Evolutionary conservation across 2,329 filamentous ascomycete species (phyloP).

Genomic region (Botryotinia narcissicola): DNA sequence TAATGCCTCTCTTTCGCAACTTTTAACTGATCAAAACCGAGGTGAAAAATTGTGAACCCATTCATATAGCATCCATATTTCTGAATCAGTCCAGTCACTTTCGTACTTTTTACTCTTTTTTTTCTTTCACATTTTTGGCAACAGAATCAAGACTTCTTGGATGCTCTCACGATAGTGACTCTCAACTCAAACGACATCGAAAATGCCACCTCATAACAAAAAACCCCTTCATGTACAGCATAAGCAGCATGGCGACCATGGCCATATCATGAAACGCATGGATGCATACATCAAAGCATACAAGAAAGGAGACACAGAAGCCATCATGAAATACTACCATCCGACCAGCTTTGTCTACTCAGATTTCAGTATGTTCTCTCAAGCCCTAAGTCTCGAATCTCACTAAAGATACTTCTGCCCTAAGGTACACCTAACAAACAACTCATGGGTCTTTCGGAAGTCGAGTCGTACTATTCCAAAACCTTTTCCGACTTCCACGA

Average conservation of each 20-base stretch:
- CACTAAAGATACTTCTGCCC: not conserved
- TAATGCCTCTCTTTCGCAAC: not conserved
- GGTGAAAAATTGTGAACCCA: not conserved
- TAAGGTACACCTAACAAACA: not conserved
- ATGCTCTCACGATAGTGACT: not conserved
- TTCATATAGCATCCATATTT: not conserved
- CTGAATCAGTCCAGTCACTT: not conserved
- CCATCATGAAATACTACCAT: constrained; percentile 15
- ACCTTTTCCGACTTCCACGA: constrained; percentile 8
- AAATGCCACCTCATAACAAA: not conserved
- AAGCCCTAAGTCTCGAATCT: not conserved
- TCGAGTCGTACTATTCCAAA: not conserved
- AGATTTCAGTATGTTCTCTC: constrained; percentile 1
- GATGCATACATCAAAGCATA: constrained; percentile 10
- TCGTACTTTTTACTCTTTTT: not conserved
- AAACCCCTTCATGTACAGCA: not conserved
- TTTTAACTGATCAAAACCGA: not conserved
- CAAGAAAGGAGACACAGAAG: constrained; percentile 1
- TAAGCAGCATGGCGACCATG: not conserved
- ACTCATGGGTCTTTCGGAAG: not conserved
- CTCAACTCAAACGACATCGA: not conserved
- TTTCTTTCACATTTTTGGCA: not conserved
- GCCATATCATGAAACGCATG: constrained; percentile 11
- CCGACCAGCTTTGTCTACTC: constrained; percentile 13
- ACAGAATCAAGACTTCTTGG: not conserved